Evolutionary conservation across 2,329 filamentous ascomycete genomes (phyloP).

Genomic region (Apiospora arundinis): DNA sequence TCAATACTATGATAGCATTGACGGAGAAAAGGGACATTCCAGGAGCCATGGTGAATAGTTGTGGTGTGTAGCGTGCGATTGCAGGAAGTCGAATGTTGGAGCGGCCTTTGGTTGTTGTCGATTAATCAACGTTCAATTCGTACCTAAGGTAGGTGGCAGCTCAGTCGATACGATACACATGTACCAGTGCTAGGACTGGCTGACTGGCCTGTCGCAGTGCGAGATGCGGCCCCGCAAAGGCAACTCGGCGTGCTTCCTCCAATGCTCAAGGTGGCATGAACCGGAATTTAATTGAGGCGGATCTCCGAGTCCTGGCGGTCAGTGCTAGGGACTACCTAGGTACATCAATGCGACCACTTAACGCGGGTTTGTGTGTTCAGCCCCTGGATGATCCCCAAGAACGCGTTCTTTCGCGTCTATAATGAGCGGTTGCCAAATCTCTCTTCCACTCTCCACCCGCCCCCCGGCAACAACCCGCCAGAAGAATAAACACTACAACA

Average conservation of each 20-base stretch:
- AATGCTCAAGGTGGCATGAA: conserved; percentile 6
- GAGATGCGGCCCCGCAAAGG: conserved; percentile 1
- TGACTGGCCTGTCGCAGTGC: conserved; percentile 13
- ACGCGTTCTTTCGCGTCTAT: conserved; percentile 30
- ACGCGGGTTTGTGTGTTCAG: conserved; percentile 15
- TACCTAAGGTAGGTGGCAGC: not conserved
- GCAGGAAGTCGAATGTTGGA: not conserved
- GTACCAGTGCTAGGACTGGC: not conserved
- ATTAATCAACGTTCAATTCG: not conserved
- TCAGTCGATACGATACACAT: not conserved
- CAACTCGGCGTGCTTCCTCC: not conserved
- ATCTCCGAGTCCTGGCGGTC: not conserved
- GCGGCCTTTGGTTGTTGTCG: not conserved
- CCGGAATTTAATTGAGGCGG: conserved; percentile 18
- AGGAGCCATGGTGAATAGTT: conserved; percentile 64
- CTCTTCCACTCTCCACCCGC: conserved; percentile 26
- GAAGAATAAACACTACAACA: conserved; percentile 8
- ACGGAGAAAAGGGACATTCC: conserved; percentile 79
- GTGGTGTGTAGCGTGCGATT: not conserved
- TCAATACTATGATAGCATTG: conserved; percentile 79
- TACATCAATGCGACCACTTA: conserved; percentile 10
- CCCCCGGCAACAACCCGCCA: conserved; percentile 14
- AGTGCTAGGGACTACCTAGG: not conserved
- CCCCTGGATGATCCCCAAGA: not conserved
- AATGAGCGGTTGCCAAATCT: conserved; percentile 19